Evolutionary conservation across 768 basidiomycete species (phyloP).

Genomic region (Lentinus tigrinus): DNA sequence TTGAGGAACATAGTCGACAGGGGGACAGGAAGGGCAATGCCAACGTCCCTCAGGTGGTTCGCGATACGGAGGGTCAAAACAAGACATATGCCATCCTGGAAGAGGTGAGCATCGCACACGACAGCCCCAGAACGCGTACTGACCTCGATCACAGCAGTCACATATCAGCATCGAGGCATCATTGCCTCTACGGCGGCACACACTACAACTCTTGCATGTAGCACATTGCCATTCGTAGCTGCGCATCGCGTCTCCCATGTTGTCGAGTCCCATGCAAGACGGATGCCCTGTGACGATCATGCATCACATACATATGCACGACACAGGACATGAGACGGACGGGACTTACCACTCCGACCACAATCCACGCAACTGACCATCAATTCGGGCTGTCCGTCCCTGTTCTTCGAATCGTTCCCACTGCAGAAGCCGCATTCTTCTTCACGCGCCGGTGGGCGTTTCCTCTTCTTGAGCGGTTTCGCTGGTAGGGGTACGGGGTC

Average conservation of each 20-base stretch:
- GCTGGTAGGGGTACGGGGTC: conserved; percentile 35
- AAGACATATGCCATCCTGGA: conserved; percentile 83
- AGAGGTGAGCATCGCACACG: background rate
- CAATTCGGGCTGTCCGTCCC: conserved; percentile 52
- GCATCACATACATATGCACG: background rate
- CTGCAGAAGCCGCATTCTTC: conserved; percentile 77
- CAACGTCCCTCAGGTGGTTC: conserved; percentile 75
- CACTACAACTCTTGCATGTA: conserved; percentile 90
- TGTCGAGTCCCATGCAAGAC: conserved; percentile 71
- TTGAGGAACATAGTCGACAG: conserved; percentile 23
- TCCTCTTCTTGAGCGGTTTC: conserved; percentile 46
- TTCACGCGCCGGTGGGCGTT: conserved; percentile 50
- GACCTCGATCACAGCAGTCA: conserved; percentile 91
- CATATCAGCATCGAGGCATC: conserved; percentile 87
- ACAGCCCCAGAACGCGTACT: conserved; percentile 17
- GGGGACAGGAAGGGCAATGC: conserved; percentile 69
- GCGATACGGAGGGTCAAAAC: conserved; percentile 69
- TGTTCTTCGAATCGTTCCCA: conserved; percentile 62
- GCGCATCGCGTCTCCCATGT: conserved; percentile 58
- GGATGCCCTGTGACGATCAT: conserved; percentile 62
- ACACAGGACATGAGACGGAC: background rate
- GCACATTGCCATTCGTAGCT: conserved; percentile 85
- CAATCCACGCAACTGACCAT: conserved; percentile 84
- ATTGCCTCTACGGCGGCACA: conserved; percentile 82
- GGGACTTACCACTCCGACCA: conserved; percentile 70